Evolutionary conservation across 331 rosid genomes (phyloP).

Genomic region (Acacia concinna): DNA sequence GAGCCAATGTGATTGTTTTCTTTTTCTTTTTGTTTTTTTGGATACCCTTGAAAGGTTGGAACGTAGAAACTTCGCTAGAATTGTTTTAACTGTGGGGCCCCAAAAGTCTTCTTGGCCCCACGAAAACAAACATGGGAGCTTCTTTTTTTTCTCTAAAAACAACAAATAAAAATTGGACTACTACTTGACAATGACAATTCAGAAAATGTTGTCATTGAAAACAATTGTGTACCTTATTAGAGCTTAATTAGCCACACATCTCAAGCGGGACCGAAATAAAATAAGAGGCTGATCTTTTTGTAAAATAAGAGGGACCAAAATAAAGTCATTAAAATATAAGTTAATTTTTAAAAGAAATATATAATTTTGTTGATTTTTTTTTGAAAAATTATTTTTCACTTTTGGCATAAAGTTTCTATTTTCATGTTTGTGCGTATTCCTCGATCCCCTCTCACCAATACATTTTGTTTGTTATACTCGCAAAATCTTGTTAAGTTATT

Average conservation of each 20-base stretch:
- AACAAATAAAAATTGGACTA: neutral
- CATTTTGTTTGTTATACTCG: too few relatives aligned
- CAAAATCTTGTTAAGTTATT: neutral
- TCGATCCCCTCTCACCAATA: too few relatives aligned
- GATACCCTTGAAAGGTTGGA: neutral
- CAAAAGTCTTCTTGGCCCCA: neutral
- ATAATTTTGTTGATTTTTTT: neutral
- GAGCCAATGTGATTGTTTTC: neutral
- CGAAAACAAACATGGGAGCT: neutral
- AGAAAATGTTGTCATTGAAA: neutral
- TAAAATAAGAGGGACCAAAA: neutral
- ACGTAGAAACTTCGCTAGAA: neutral
- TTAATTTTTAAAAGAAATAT: too few relatives aligned
- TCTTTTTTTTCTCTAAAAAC: neutral
- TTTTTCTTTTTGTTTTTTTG: too few relatives aligned
- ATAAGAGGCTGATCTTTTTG: neutral
- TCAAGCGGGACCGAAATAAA: too few relatives aligned
- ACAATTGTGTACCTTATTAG: neutral
- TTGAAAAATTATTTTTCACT: neutral
- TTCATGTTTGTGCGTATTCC: neutral
- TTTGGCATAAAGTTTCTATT: neutral
- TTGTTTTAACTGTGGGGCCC: neutral
- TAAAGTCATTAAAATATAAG: neutral
- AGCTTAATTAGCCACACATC: neutral
- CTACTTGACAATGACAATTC: neutral